Conservation (phyloP, 768 basidiomycete genomes). For the Panellus pusillus region DNA sequence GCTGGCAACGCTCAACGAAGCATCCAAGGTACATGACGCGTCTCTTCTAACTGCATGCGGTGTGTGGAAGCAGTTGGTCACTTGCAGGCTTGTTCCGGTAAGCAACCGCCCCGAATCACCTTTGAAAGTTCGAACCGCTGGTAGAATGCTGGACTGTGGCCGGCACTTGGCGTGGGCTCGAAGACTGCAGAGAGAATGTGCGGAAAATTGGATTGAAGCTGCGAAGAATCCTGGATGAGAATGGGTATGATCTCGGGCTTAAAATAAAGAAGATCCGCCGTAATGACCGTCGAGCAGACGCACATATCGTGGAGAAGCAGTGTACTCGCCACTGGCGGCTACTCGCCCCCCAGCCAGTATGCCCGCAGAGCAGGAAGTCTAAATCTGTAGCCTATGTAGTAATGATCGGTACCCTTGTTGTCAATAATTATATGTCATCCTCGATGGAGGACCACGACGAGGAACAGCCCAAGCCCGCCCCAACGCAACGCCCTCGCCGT, state of each 20-base stretch:
- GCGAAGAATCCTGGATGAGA: constrained; percentile 55
- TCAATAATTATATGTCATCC: no score
- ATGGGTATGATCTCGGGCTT: constrained; percentile 35
- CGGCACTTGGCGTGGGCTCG: constrained; percentile 66
- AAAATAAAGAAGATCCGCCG: neutral
- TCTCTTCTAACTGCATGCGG: neutral
- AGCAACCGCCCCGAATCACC: neutral
- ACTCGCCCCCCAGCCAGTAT: no score
- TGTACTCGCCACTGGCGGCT: neutral
- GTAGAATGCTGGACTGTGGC: constrained; percentile 78
- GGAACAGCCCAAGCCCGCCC: no score
- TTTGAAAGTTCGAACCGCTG: constrained; percentile 24
- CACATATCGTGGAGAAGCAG: neutral
- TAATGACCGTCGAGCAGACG: neutral
- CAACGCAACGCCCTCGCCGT: constrained; percentile 2
- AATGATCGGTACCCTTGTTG: no score
- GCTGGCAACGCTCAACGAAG: constrained; percentile 72
- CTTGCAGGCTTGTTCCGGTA: constrained; percentile 19
- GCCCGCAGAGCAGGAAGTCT: no score
- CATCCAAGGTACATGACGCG: constrained; percentile 44
- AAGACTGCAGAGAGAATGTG: constrained; percentile 62
- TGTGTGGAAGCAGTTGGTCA: neutral
- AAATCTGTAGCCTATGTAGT: no score
- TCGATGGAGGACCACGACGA: no score
- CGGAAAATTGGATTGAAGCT: constrained; percentile 61